A percentile compares a stretch with the other conserved stretches of the same genome.
These are phyloP conservation scores for Trichosanthes truncata DNA, from an alignment of 306 rosid genomes.

Conservation along the genomic window DNA sequence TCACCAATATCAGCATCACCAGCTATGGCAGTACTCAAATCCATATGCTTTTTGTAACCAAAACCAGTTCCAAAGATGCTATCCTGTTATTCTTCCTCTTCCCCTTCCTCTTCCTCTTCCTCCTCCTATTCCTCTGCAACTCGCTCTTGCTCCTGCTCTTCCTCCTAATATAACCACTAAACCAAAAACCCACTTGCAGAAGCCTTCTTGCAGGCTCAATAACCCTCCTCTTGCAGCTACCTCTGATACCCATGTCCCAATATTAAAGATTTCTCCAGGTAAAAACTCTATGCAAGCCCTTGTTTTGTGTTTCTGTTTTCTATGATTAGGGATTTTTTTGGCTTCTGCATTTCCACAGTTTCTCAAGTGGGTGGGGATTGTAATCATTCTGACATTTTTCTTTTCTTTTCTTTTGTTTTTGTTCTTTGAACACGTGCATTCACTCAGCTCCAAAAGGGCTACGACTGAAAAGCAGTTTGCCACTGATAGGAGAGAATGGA, in stretches of 20 bases:
- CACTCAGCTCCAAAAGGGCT: conserved; percentile 37
- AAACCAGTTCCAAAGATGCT: conserved; percentile 49
- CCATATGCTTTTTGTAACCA: conserved; percentile 49
- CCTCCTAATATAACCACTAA: conserved; percentile 41
- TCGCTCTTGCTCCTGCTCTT: conserved; percentile 53
- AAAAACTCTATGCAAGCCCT: conserved; percentile 9
- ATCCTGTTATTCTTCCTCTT: conserved; percentile 79
- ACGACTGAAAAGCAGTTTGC: conserved; percentile 28
- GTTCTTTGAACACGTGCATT: neutral
- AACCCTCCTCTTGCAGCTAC: conserved; percentile 37
- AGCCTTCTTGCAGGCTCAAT: conserved; percentile 59
- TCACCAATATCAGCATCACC: conserved; percentile 31
- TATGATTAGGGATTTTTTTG: neutral
- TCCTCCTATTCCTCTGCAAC: conserved; percentile 66
- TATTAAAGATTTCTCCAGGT: conserved; percentile 39
- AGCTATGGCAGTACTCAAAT: conserved; percentile 36
- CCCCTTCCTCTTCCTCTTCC: conserved; percentile 86
- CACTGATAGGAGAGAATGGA: conserved; percentile 37
- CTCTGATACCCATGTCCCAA: conserved; percentile 44
- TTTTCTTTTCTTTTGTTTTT: neutral
- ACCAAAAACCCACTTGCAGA: conserved; percentile 58
- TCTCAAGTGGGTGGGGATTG: neutral
- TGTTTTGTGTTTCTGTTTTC: neutral
- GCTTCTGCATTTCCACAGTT: neutral
- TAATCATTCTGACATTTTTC: conserved; percentile 1